Percentiles rank a stretch among this genome's conserved stretches.
Evolutionary conservation across 2,329 filamentous ascomycete genomes (phyloP).

Genomic region (Hymenoscyphus fraxineus): DNA sequence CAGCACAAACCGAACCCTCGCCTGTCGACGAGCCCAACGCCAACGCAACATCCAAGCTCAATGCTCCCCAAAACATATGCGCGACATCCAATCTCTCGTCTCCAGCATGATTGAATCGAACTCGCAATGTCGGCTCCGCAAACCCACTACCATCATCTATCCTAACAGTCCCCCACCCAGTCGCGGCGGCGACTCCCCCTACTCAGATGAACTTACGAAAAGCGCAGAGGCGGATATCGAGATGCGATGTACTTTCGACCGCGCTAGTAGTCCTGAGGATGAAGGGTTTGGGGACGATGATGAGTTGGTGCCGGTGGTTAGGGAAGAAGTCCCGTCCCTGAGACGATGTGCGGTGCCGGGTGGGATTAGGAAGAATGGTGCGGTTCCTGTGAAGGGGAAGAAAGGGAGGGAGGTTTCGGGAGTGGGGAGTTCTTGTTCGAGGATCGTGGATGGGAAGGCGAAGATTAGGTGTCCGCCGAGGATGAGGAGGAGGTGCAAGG

Average conservation of each 20-base stretch:
- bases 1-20: constrained; percentile 10
- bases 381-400: constrained; percentile 13
- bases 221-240: neutral
- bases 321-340: constrained; percentile 19
- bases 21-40: constrained; percentile 23
- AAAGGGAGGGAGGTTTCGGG: neutral
- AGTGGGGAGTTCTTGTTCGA: constrained; percentile 11
- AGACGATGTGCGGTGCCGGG: constrained; percentile 20
- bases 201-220: neutral
- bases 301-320: constrained; percentile 5
- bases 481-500: constrained; percentile 6
- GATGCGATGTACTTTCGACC: neutral
- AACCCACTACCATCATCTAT: constrained; percentile 9
- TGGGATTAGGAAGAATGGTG: constrained; percentile 6
- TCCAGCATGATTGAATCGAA: constrained; percentile 25
- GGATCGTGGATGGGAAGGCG: constrained; percentile 1
- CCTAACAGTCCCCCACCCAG: constrained; percentile 9
- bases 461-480: constrained; percentile 10
- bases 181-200: neutral
- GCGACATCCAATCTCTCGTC: constrained; percentile 26
- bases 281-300: constrained; percentile 27
- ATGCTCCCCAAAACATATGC: constrained; percentile 19
- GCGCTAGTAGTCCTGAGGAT: constrained; percentile 16
- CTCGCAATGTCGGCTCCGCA: constrained; percentile 24
- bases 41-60: constrained; percentile 29